phyloP scores from a whole-genome alignment of 495 filamentous ascomycete species.

The Daldinia vernicosa region DNA sequence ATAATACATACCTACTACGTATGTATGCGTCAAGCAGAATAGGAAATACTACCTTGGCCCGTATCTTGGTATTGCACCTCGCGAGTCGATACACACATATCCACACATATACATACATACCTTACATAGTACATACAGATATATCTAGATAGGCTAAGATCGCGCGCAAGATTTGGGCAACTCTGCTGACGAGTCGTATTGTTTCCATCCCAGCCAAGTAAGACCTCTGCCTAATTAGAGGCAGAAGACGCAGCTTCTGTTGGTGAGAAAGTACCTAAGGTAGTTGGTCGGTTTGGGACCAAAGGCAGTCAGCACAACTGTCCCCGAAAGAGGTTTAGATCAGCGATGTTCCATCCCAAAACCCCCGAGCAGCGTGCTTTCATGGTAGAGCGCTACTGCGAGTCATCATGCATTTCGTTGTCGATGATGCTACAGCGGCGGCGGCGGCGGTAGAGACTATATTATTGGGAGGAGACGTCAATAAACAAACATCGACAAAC shows the following conservation, averaged over 20 bases:
- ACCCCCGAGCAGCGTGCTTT: constrained; percentile 14
- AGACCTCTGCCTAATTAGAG: constrained; percentile 14
- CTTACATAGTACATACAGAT: constrained; percentile 1
- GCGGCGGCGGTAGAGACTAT: constrained; percentile 28
- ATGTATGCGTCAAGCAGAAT: constrained; percentile 24
- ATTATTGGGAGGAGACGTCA: constrained; percentile 14
- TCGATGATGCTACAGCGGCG: constrained; percentile 17
- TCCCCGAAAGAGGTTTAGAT: constrained; percentile 27
- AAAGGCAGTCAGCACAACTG: constrained; percentile 27
- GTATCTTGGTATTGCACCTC: not conserved
- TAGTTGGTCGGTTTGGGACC: constrained; percentile 11
- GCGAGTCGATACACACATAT: not conserved
- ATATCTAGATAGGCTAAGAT: constrained; percentile 22
- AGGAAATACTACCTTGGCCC: constrained; percentile 32
- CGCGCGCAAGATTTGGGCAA: constrained; percentile 12
- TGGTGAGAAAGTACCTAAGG: constrained; percentile 9
- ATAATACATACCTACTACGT: constrained; percentile 9
- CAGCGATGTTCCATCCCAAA: constrained; percentile 8
- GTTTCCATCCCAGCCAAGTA: not conserved
- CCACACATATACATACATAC: not conserved
- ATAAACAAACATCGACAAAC: constrained; percentile 30
- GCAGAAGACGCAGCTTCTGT: not conserved
- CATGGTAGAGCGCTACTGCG: constrained; percentile 31
- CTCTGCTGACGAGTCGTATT: constrained; percentile 12
- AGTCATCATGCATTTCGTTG: constrained; percentile 38